A percentile compares a stretch with the other conserved stretches of the same genome.
These are phyloP conservation scores for Saprolegnia diclina DNA, from an alignment of 352 stramenopile genomes.

Conservation along the genomic window DNA sequence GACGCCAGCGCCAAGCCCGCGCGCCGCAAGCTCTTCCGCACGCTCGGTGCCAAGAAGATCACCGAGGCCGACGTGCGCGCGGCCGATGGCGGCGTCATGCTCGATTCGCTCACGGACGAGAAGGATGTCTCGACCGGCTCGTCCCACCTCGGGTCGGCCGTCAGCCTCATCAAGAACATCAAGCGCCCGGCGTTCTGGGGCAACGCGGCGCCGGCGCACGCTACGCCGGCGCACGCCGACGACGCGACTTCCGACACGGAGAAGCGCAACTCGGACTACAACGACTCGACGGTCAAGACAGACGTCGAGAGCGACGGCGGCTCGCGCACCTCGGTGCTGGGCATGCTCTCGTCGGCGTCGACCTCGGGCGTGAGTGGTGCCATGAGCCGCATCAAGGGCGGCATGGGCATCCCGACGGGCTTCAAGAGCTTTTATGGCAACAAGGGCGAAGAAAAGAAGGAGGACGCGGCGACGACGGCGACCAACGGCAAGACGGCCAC, in stretches of 20 bases:
- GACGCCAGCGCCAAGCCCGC: conserved; percentile 38
- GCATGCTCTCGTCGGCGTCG: not conserved
- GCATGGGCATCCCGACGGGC: conserved; percentile 52
- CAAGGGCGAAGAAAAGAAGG: conserved; percentile 41
- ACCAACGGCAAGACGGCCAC: conserved; percentile 8
- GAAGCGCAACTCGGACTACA: conserved; percentile 16
- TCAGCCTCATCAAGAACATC: conserved; percentile 60
- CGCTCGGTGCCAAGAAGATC: conserved; percentile 75
- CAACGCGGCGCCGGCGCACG: conserved; percentile 30
- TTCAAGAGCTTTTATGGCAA: conserved; percentile 35
- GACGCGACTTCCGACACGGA: not conserved
- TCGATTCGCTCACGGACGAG: conserved; percentile 72
- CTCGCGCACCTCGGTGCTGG: conserved; percentile 17
- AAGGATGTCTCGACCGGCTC: conserved; percentile 56
- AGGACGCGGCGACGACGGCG: conserved; percentile 41
- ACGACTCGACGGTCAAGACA: conserved; percentile 53
- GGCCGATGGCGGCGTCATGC: conserved; percentile 39
- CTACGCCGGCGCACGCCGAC: not conserved
- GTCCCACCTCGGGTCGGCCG: conserved; percentile 45
- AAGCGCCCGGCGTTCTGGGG: conserved; percentile 77
- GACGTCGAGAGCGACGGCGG: conserved; percentile 68
- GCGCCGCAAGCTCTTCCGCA: conserved; percentile 67
- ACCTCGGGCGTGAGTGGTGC: conserved; percentile 44
- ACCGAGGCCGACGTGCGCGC: not conserved
- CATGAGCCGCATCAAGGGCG: conserved; percentile 63